phyloP scores from a whole-genome alignment of 2,329 filamentous ascomycete species.

The Alternaria sp. region DNA sequence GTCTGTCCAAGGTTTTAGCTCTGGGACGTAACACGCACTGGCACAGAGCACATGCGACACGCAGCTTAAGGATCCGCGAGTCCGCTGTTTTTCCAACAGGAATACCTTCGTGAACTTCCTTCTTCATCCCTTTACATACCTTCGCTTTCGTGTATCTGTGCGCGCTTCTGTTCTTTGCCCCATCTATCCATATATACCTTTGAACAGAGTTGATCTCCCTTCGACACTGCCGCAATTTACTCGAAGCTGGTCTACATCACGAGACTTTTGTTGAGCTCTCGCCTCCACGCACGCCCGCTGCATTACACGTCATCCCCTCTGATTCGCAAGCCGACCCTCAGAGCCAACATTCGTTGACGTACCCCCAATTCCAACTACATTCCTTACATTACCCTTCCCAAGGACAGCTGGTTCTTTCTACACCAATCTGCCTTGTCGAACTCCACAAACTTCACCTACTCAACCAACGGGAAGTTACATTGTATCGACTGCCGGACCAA shows the following conservation, averaged over 20 bases:
- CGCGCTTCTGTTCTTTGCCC: conserved; percentile 2
- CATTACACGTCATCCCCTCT: conserved; percentile 10
- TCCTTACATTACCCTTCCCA: conserved; percentile 4
- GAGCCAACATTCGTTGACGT: conserved; percentile 8
- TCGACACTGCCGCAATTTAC: conserved; percentile 25
- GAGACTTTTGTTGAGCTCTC: conserved; percentile 8
- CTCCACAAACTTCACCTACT: conserved; percentile 3
- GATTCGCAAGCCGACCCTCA: conserved; percentile 15
- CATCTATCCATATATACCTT: conserved; percentile 2
- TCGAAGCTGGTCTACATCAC: conserved; percentile 21
- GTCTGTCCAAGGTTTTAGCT: conserved; percentile 13
- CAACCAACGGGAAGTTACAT: conserved; percentile 2
- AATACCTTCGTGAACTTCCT: conserved; percentile 7
- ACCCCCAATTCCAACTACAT: background rate
- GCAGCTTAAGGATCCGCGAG: conserved; percentile 15
- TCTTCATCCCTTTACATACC: conserved; percentile 17
- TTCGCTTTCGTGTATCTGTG: conserved; percentile 17
- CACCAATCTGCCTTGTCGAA: background rate
- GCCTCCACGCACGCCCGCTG: conserved; percentile 3
- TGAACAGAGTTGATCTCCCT: conserved; percentile 23
- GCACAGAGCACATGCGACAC: conserved; percentile 26
- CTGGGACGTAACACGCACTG: conserved; percentile 27
- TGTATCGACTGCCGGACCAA: background rate
- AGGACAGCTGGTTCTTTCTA: conserved; percentile 5
- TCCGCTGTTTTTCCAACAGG: conserved; percentile 1